Evolutionary conservation across 306 rosid species (phyloP).

Genomic region (Comarum palustre): DNA sequence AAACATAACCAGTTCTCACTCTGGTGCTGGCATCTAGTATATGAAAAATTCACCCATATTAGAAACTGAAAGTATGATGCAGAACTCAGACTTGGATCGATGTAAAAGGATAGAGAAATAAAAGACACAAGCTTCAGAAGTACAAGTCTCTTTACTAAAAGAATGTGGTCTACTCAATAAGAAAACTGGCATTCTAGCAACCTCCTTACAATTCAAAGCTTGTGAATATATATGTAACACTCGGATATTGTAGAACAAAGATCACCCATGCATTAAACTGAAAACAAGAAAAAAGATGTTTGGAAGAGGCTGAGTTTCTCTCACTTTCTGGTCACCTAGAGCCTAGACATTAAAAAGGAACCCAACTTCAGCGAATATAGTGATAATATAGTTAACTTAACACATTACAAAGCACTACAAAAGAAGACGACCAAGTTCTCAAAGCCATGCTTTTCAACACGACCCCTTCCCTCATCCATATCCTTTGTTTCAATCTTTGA

Average conservation of each 20-base stretch:
- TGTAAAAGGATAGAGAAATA: neutral
- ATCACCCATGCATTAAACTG: neutral
- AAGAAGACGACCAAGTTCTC: neutral
- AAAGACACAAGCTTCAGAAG: neutral
- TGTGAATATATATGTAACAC: neutral
- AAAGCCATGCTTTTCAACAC: neutral
- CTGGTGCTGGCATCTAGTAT: conserved; percentile 62
- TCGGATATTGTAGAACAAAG: neutral
- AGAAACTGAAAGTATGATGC: neutral
- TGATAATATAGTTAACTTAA: neutral
- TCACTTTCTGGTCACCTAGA: neutral
- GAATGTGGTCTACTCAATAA: neutral
- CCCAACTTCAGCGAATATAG: too few species aligned
- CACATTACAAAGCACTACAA: neutral
- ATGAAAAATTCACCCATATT: neutral
- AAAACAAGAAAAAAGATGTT: neutral
- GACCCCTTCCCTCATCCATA: neutral
- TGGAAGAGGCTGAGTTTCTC: neutral
- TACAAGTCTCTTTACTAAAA: neutral
- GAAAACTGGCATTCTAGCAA: neutral
- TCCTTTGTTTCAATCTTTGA: neutral
- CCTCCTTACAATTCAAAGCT: neutral
- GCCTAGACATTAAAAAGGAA: too few species aligned
- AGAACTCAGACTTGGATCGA: neutral
- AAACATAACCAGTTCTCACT: conserved; percentile 80